Base-by-base conservation (phyloP, 31 red algal genomes). In the Porphyra umbilicalis region DNA sequence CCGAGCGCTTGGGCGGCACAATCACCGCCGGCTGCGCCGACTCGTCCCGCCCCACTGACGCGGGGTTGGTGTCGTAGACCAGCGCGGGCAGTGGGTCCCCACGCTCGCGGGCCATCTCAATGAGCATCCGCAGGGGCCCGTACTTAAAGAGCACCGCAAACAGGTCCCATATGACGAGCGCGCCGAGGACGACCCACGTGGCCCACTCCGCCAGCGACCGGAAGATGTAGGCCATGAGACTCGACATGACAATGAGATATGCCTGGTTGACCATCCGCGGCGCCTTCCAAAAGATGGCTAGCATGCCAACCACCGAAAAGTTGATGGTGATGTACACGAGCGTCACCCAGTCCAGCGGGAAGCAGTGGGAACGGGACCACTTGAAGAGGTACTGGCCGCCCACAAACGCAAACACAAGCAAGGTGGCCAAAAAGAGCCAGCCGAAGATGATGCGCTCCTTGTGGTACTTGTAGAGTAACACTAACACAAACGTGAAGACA, bases 281-380 rank as follows among this genome's bases (percentile, higher is more conserved):
- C 8, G 89, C 90, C 36, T 86, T 83, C 32, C 89, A 86, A 79
- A 97, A 97, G 39, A 97, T 89, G 30, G 94, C 90, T 38, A 93
- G 82, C 30, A 97, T 86, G 31, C 94, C 94, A 8, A 83, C 92
- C 31, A 90, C 67, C 32, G 87, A 82, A 77, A 97, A 97, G 79
- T 97, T 97, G 86, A 85, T 87, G 0, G 88, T 80, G 32, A 89
- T 80, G 34, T 88, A 76, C 35, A 79, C 75, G 25, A 97, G 80
- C 33, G 86, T 93, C 13, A 93, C 82, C 94, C 94, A 97, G 67
- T 97, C 94, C n/a, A 97, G 67, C 33, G 84, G 86, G 39, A 91
- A 86, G 80, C 94, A 97, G 37, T 79, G 84, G 6, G 89, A 91
- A 18, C 91, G 90, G 76, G 86, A 91, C 79, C 90, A 93, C 34